Evolutionary conservation across 768 basidiomycete species (phyloP), one percentile per base, ranked within the genome.

Genomic region (Mrakia frigida): DNA sequence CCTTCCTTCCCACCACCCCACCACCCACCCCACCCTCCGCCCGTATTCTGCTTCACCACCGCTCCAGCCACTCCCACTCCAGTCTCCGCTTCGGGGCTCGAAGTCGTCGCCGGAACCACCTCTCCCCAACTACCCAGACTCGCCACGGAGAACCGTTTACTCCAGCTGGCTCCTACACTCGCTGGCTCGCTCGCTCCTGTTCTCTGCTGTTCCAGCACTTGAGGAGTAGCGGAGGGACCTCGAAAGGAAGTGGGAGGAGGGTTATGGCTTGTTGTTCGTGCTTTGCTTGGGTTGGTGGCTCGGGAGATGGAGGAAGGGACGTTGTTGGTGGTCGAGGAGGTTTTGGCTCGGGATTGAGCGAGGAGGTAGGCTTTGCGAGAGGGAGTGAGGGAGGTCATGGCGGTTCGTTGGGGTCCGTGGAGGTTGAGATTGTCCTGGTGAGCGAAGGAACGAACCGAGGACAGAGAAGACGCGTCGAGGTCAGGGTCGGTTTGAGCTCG

Each of bases 11-110:
- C 88, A 7, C 89, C 90, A 11, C 90, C 82, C 91, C 91, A 94
- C 89, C 89, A 93, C 74, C 86, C 88, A 75, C 87, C 86, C 88
- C 91, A 93, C 46, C 91, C 83, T 16, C 91, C 87, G 13, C 93
- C 92, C 3, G 92, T 92, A 23, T 80, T 86, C 73, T 81, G 81
- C 70, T 74, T 79, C 33, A 80, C 80, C 1, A 82, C 61, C 18
- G 18, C 46, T 1, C 79, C 78, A 11, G 28, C 18, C 68, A 13
- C 10, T 46, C 65, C 73, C 18, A 14, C n/a, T 16, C 72, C 72
- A 28, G 5, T 41, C 1, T 68, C 65, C 35, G 33, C 18, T 10
- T 50, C 53, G 35, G 70, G 35, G n/a, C n/a, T n/a, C 14, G 56
- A 56, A 11, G 50, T 61, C 16, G 63, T 41, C 1, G 59, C 39